Evolutionary conservation across 352 stramenopile genomes (phyloP).

Genomic region (Phytophthora pluvialis): DNA sequence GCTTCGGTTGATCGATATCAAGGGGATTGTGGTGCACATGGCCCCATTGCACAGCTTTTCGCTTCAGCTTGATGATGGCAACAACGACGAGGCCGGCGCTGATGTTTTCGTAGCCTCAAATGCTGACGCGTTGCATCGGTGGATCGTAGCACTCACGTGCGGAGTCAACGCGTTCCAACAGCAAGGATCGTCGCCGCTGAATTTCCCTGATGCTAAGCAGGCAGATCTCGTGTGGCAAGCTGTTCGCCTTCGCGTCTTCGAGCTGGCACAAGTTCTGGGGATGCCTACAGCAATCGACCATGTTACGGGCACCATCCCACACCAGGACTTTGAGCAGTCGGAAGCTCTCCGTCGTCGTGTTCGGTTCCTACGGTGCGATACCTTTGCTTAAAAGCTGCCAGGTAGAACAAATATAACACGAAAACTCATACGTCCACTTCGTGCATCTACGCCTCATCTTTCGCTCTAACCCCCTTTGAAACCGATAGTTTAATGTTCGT

Average conservation of each 20-base stretch:
- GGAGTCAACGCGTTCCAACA: slow-evolving; percentile 50
- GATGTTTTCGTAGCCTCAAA: slow-evolving; percentile 12
- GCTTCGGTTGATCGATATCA: slow-evolving; percentile 15
- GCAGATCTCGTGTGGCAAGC: slow-evolving; percentile 51
- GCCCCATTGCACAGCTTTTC: slow-evolving; percentile 22
- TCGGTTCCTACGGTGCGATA: slow-evolving; percentile 10
- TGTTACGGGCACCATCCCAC: slow-evolving; percentile 16
- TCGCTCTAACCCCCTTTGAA: no score
- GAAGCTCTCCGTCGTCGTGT: slow-evolving; percentile 13
- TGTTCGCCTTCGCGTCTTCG: slow-evolving; percentile 52
- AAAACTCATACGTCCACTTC: background rate
- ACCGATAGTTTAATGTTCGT: no score
- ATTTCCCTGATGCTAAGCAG: slow-evolving; percentile 4
- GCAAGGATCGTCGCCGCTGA: slow-evolving; percentile 2
- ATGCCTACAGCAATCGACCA: slow-evolving; percentile 25
- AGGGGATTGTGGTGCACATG: slow-evolving; percentile 7
- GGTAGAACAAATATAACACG: background rate
- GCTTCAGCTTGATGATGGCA: slow-evolving; percentile 6
- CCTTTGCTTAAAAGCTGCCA: background rate
- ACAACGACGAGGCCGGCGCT: slow-evolving; percentile 1
- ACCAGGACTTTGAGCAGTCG: slow-evolving; percentile 13
- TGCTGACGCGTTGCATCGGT: slow-evolving; percentile 29
- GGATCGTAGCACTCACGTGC: slow-evolving; percentile 48
- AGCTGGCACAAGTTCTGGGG: slow-evolving; percentile 26
- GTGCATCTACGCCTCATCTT: no score